Conservation (phyloP, 768 basidiomycete genomes). For the Naganishia vishniacii region DNA sequence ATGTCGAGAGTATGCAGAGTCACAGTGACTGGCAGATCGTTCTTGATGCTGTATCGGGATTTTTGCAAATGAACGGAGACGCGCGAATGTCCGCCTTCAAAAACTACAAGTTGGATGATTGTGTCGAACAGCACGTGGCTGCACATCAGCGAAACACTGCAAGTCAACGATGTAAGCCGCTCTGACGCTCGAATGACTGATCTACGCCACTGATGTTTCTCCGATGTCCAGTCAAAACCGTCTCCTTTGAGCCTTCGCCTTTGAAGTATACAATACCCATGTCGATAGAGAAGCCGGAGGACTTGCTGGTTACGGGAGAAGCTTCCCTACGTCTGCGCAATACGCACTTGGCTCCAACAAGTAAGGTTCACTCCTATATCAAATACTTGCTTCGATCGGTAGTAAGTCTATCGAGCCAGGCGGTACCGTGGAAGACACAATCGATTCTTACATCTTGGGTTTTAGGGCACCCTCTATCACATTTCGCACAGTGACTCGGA, state of each 20-base stretch:
- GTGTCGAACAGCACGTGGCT: neutral
- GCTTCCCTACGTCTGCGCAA: neutral
- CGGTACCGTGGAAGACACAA: neutral
- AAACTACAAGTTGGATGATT: constrained; percentile 37
- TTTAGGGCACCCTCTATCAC: constrained; percentile 44
- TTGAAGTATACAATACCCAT: constrained; percentile 48
- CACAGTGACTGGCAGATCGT: constrained; percentile 40
- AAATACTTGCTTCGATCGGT: constrained; percentile 44
- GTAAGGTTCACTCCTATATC: constrained; percentile 38
- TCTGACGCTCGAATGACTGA: too few relatives aligned
- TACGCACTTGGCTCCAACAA: neutral
- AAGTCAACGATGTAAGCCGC: neutral
- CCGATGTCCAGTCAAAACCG: constrained; percentile 49
- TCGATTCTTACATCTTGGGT: neutral
- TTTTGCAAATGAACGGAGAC: constrained; percentile 48
- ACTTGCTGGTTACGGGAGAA: neutral
- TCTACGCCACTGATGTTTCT: too few relatives aligned
- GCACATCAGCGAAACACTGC: neutral
- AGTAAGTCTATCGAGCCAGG: neutral
- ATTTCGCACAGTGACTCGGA: constrained; percentile 19
- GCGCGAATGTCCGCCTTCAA: constrained; percentile 47
- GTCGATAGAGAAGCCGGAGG: neutral
- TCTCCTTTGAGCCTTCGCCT: constrained; percentile 46
- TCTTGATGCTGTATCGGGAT: constrained; percentile 40
- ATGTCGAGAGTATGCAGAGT: constrained; percentile 30